These are phyloP conservation scores for Crithidia bombi DNA, from an alignment of 208 protist genomes.

Conservation along the genomic window DNA sequence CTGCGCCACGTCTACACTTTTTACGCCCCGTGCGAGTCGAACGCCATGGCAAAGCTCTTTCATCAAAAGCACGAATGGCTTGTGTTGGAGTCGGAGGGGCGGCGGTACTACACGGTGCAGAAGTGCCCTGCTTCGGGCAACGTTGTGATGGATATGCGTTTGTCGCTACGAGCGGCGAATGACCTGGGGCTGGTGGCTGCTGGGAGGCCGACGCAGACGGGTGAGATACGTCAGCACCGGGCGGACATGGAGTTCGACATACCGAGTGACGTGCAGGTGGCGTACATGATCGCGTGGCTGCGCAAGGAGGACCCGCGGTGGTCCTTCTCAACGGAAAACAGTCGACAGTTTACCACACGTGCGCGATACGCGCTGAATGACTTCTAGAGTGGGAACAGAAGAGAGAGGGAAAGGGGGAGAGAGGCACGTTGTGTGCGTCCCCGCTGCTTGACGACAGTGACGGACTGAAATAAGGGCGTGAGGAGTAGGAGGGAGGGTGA, in stretches of 20 bases:
- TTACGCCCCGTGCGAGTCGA: conserved; percentile 79
- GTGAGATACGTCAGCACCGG: conserved; percentile 83
- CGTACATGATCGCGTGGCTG: conserved; percentile 93
- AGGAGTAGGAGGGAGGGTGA: no score
- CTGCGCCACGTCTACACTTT: conserved; percentile 91
- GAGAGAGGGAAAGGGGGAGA: no score
- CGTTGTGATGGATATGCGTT: conserved; percentile 81
- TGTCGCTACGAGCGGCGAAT: conserved; percentile 84
- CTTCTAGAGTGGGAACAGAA: conserved; percentile 47
- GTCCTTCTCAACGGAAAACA: conserved; percentile 92
- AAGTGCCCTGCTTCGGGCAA: conserved; percentile 88
- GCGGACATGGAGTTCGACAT: conserved; percentile 90
- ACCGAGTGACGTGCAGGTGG: conserved; percentile 82
- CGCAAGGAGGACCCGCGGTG: conserved; percentile 92
- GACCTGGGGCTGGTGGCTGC: conserved; percentile 82
- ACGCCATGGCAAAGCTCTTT: conserved; percentile 64
- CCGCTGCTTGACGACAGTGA: no score
- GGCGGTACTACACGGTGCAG: conserved; percentile 85
- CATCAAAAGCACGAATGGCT: conserved; percentile 92
- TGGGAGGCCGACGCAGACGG: conserved; percentile 75
- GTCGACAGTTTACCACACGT: conserved; percentile 81
- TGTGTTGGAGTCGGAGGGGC: conserved; percentile 80
- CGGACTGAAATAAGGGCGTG: no score
- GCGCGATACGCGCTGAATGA: conserved; percentile 87
- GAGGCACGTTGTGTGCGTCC: no score